Evolutionary conservation across 1,139 yeast genomes (phyloP).

Genomic region (Suhomyces panamericanus): DNA sequence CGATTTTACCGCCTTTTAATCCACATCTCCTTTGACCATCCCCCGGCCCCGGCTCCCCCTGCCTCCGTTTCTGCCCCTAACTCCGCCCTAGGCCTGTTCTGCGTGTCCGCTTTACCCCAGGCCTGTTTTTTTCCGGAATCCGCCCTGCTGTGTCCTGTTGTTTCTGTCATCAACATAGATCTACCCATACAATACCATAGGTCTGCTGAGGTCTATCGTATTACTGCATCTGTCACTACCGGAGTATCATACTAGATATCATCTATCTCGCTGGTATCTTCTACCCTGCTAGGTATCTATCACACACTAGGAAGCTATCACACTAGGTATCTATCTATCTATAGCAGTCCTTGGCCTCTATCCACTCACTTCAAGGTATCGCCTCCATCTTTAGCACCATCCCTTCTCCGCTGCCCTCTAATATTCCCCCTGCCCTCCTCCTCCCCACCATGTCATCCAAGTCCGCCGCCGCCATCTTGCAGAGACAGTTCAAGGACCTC

Average conservation of each 20-base stretch:
- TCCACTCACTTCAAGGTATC: too few relatives aligned
- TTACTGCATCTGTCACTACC: too few relatives aligned
- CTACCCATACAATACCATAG: too few relatives aligned
- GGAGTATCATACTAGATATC: too few relatives aligned
- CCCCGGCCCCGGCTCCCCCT: not conserved
- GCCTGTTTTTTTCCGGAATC: not conserved
- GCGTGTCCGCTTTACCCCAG: not conserved
- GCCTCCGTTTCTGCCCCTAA: not conserved
- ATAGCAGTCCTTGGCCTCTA: too few relatives aligned
- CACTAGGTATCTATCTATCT: too few relatives aligned
- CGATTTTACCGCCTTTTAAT: not conserved
- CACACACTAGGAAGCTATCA: too few relatives aligned
- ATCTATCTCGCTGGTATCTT: too few relatives aligned
- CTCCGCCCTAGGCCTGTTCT: not conserved
- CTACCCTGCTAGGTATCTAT: too few relatives aligned
- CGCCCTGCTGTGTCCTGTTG: not conserved
- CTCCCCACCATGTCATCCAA: constrained; percentile 41
- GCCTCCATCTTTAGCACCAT: too few relatives aligned
- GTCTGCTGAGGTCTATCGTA: too few relatives aligned
- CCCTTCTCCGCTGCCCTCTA: not conserved
- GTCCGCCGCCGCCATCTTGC: constrained; percentile 73
- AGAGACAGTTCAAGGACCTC: constrained; percentile 92
- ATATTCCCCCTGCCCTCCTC: not conserved
- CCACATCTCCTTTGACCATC: not conserved
- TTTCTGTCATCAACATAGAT: not conserved